Conservation (phyloP, 208 protist species). For the Herpetomonas tarakana region DNA sequence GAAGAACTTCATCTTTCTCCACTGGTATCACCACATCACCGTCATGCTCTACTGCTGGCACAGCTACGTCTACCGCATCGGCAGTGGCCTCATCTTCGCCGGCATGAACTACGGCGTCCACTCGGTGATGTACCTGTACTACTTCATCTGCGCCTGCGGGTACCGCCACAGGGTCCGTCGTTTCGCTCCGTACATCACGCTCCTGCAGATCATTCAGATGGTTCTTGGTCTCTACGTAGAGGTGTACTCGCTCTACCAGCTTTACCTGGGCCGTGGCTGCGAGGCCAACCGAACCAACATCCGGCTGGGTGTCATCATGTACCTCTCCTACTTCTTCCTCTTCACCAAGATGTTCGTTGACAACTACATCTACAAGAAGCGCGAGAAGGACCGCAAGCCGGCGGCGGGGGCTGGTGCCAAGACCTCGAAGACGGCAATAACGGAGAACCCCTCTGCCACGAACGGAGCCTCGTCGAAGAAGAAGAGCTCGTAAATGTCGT, state of each 20-base stretch:
- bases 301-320: conserved; percentile 81
- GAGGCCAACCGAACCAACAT: conserved; percentile 57
- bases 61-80: conserved; percentile 40
- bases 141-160: conserved; percentile 71
- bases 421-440: background rate
- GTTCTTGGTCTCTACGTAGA: conserved; percentile 75
- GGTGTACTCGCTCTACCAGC: conserved; percentile 47
- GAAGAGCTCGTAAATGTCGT: conserved; percentile 6
- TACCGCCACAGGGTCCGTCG: conserved; percentile 58
- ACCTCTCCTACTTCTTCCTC: conserved; percentile 90
- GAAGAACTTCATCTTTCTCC: conserved; percentile 83
- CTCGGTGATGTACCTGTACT: conserved; percentile 95
- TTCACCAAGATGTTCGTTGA: conserved; percentile 86
- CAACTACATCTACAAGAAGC: conserved; percentile 60
- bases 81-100: conserved; percentile 76
- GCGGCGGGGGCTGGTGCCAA: background rate
- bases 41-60: conserved; percentile 93
- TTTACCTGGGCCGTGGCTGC: conserved; percentile 44
- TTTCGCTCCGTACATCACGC: conserved; percentile 81
- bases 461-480: background rate
- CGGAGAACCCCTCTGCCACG: conserved; percentile 1
- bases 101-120: conserved; percentile 95
- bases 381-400: conserved; percentile 3
- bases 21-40: conserved; percentile 94
- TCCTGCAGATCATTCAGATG: conserved; percentile 93